phyloP scores from a whole-genome alignment of 805 yeast species.

The Schwanniomyces occidentalis region DNA sequence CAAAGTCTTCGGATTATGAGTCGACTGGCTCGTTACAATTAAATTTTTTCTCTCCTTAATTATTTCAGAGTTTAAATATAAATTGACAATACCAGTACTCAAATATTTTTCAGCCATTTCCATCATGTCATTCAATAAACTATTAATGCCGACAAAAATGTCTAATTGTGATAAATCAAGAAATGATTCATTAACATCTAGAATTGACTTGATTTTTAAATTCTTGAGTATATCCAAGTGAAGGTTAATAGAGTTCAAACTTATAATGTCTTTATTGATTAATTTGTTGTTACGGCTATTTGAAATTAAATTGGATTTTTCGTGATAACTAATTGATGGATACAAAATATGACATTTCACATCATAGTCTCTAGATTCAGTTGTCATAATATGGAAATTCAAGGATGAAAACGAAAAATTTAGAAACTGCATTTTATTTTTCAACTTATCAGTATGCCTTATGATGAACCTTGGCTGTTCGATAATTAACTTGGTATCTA shows the following conservation, averaged over 20 bases:
- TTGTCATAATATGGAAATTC: conserved; percentile 33
- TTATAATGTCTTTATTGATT: conserved; percentile 22
- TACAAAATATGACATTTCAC: conserved; percentile 33
- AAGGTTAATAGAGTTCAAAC: conserved; percentile 17
- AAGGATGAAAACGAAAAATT: conserved; percentile 36
- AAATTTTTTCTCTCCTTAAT: conserved; percentile 7
- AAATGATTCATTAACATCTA: conserved; percentile 20
- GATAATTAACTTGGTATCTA: conserved; percentile 28
- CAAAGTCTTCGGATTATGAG: neutral
- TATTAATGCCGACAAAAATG: conserved; percentile 31
- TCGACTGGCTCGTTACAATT: neutral
- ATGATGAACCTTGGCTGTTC: conserved; percentile 35
- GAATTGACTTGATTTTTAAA: conserved; percentile 21
- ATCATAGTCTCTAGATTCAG: conserved; percentile 31
- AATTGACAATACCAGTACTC: conserved; percentile 29
- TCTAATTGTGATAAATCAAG: conserved; percentile 31
- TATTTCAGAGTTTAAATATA: conserved; percentile 23
- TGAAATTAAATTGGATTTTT: conserved; percentile 16
- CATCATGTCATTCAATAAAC: conserved; percentile 26
- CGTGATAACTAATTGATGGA: conserved; percentile 31
- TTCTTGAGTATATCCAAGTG: conserved; percentile 27
- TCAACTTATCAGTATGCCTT: conserved; percentile 12
- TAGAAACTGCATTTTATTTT: conserved; percentile 19
- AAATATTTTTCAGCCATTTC: conserved; percentile 23
- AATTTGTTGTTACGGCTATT: conserved; percentile 3